Evolutionary conservation across 148 eudicot genomes (phyloP), one percentile per base, ranked within the genome.

Genomic region (Silene latifolia): DNA sequence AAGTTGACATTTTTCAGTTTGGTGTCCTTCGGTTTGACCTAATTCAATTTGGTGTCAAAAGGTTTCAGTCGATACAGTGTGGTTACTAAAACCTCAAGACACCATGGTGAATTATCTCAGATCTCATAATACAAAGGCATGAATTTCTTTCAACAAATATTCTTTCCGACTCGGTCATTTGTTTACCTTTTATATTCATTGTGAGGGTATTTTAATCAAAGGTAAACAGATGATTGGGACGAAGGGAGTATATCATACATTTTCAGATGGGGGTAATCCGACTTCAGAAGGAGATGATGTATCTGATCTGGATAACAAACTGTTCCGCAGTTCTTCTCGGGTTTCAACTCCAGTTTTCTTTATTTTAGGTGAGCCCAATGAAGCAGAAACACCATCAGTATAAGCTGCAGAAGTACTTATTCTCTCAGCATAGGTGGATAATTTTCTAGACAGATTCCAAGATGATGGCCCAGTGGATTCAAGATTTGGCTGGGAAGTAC

Each of bases 261-360:
- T 91, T 48, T 74, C 73, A 24, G 87, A 66, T 58, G 86, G 83
- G 47, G 76, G 80, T 72, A 73, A 68, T 67, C 84, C 85, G 13
- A 86, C 32, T 80, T 85, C 97, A 63, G 79, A 63, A 56, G 90
- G 81, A 77, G 82, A 82, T 82, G 87, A 78, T 12, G 78, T 48
- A 54, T 90, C 90, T 32, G 90, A 76, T 88, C 87, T 90, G 42
- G 86, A 84, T 70, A 87, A 74, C 73, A 90, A 72, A 86, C 90
- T 87, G 80, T 75, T 92, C 78, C 87, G 71, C 77, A 90, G 87
- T 73, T 95, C 97, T 80, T 95, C 99, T 76, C 90, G 85, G 20
- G 98, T 90, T 83, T 96, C 99, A 73, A 84, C 88, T 76, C 97
- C 99, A 2, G 91, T 92, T 76, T 91, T 91, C 88, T 95, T 92